phyloP scores from a whole-genome alignment of 163 green algal species.

The Chloroidium sp. region DNA sequence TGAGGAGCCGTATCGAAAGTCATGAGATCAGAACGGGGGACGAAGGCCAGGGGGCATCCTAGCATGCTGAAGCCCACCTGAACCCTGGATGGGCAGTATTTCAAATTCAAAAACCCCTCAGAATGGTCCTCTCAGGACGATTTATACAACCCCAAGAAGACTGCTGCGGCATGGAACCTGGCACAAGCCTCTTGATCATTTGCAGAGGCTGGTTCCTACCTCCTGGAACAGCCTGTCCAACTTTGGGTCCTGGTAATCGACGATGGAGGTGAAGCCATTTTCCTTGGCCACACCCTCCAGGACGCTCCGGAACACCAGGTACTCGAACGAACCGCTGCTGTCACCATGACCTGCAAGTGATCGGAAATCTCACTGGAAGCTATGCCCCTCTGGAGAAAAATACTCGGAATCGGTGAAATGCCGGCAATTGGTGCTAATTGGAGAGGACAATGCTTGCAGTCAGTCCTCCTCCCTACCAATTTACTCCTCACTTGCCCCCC shows the following conservation, averaged over 20 bases:
- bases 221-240: slow-evolving; percentile 29
- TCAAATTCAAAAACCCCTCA: not conserved
- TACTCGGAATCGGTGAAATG: not conserved
- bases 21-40: too few relatives aligned
- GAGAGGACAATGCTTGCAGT: not conserved
- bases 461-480: not conserved
- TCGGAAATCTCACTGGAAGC: not conserved
- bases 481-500: not conserved
- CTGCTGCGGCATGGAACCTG: not conserved
- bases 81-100: not conserved
- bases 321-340: slow-evolving; percentile 61
- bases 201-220: not conserved
- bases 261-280: slow-evolving; percentile 52
- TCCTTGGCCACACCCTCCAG: slow-evolving; percentile 45
- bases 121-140: not conserved
- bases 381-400: not conserved
- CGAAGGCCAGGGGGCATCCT: too few relatives aligned
- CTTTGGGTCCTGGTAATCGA: slow-evolving; percentile 26
- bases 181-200: not conserved
- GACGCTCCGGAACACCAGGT: slow-evolving; percentile 61
- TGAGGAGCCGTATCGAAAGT: too few relatives aligned
- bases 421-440: not conserved
- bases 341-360: slow-evolving; percentile 25
- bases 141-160: not conserved
- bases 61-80: too few relatives aligned